phyloP scores from a whole-genome alignment of 2,329 filamentous ascomycete genomes.

The Reticulascus tulasneorum region DNA sequence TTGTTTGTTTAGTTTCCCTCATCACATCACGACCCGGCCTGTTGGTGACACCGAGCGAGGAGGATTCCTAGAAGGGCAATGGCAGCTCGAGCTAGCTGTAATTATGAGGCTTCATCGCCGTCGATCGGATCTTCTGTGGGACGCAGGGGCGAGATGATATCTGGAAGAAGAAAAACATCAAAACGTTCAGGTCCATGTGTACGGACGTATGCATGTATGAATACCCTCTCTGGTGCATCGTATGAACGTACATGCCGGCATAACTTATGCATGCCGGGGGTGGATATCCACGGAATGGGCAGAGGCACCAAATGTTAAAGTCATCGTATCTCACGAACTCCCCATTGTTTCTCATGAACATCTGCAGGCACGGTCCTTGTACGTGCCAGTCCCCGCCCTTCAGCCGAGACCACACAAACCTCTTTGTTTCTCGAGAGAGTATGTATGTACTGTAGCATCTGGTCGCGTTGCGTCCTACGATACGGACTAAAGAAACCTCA shows the following conservation, averaged over 20 bases:
- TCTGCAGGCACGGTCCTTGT: conserved; percentile 10
- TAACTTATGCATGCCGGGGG: background rate
- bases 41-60: no score
- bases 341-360: conserved; percentile 10
- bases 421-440: background rate
- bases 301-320: no score
- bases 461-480: no score
- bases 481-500: background rate
- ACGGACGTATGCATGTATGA: no score
- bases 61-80: background rate
- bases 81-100: background rate
- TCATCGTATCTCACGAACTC: conserved; percentile 13
- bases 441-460: no score
- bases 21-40: no score
- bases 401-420: no score
- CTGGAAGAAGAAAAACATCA: background rate
- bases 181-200: background rate
- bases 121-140: background rate
- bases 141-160: no score
- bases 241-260: background rate
- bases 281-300: background rate
- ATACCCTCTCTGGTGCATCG: background rate
- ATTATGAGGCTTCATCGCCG: conserved; percentile 3
- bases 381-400: no score
- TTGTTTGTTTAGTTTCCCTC: no score